These are phyloP conservation scores for Xylaria arbuscula DNA, from an alignment of 2,329 filamentous ascomycete species.

Conservation along the genomic window DNA sequence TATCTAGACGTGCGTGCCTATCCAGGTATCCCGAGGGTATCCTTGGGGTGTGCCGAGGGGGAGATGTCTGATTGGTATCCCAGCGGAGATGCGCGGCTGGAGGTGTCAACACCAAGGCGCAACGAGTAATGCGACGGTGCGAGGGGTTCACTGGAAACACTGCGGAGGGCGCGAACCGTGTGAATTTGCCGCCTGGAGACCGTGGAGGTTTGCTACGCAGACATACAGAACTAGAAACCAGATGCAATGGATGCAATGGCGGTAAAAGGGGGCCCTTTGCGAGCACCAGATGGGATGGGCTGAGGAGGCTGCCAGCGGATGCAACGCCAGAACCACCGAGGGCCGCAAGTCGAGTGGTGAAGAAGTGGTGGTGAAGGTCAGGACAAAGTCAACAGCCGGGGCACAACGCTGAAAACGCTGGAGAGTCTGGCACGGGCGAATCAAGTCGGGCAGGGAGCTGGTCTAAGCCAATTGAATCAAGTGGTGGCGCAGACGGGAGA, in stretches of 20 bases:
- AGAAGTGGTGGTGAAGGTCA: constrained; percentile 22
- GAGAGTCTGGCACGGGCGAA: constrained; percentile 29
- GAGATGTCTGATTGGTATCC: constrained; percentile 19
- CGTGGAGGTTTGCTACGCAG: constrained; percentile 28
- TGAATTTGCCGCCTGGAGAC: constrained; percentile 30
- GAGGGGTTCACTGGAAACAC: constrained; percentile 28
- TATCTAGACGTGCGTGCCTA: constrained; percentile 31
- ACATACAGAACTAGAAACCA: constrained; percentile 28
- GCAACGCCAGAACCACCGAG: constrained; percentile 29
- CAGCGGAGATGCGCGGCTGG: constrained; percentile 21
- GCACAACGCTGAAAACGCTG: constrained; percentile 18
- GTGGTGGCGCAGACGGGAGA: constrained; percentile 36
- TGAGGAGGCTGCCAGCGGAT: constrained; percentile 27
- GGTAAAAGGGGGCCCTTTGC: constrained; percentile 14
- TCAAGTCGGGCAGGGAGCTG: constrained; percentile 25
- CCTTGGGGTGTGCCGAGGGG: too few species aligned
- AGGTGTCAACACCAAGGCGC: constrained; percentile 27
- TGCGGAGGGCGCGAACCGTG: constrained; percentile 31
- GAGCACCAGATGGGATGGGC: constrained; percentile 14
- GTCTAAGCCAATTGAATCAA: constrained; percentile 36
- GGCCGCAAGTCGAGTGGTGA: constrained; percentile 14
- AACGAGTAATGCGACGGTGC: constrained; percentile 34
- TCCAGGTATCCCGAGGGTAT: constrained; percentile 22
- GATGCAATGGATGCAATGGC: constrained; percentile 20
- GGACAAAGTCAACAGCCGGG: constrained; percentile 31